Base-by-base conservation (phyloP, 768 basidiomycete species). In the Mycena pura region DNA sequence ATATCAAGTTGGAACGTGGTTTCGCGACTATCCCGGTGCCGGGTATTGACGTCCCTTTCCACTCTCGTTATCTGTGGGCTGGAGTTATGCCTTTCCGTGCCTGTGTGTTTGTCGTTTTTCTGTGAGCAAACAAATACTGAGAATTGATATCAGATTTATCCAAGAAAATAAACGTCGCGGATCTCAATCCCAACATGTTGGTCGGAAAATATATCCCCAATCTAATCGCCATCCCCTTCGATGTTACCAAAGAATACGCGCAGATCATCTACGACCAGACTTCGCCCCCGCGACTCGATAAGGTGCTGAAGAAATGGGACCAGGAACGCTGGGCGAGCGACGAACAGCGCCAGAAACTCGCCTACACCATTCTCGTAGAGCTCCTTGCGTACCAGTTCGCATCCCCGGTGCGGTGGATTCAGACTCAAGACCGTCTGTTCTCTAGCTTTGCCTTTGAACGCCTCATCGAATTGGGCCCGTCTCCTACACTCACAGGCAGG, bases 11-110 rank as follows among this genome's bases (percentile, higher is more conserved):
- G 50, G 96, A 99, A 68, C 92, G 97, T 69, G 97, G 97, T 8
- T 97, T 95, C 68, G 96, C 96, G 0, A 95, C 95, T 19, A 96
- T 96, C 58, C 95, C 94, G 39, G 83, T 96, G 36, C 93, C 96
- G 36, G 96, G 96, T 62, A 98, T 99, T 68, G 97, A 99, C 69
- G 97, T 99, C 1, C 97, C 97, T 5, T 99, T 99, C 92, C 97
- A 99, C 76, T 99, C 97, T 4, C 91, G 96, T 60, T 99, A 99
- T 77, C 85, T 99, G 36, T 99, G 97, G 97, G 96, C 96, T 15
- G 95, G 95, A 72, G 95, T 97, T 27, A 84, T 96, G 88, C 93
- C 96, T 10, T 96, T 97, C 92, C 88, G 95, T 67, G 93, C 94
- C 57, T 97, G 92, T 95, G 72, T 77, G 92, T 84, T 22, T 49